These are phyloP conservation scores for Neofusicoccum parvum DNA, from an alignment of 2,329 filamentous ascomycete species.

Conservation along the genomic window DNA sequence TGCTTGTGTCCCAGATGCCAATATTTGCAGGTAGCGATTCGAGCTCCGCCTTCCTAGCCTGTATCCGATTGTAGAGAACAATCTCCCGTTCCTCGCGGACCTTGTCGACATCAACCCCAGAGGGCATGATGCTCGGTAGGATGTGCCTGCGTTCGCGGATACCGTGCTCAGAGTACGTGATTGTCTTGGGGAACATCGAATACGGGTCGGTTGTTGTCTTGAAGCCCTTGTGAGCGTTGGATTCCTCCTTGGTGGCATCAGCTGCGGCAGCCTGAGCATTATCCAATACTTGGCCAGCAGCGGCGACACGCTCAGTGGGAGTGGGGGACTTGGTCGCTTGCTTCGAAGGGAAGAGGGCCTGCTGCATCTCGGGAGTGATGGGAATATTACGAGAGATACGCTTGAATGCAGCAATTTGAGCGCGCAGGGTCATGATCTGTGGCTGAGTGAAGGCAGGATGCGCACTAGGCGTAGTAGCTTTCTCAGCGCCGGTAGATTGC, in stretches of 20 bases:
- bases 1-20: conserved; percentile 78
- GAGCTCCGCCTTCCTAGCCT: conserved; percentile 79
- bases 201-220: conserved; percentile 61
- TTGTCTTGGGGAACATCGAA: conserved; percentile 54
- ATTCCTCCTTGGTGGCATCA: conserved; percentile 41
- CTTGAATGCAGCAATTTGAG: conserved; percentile 91
- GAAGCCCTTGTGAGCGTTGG: conserved; percentile 49
- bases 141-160: conserved; percentile 75
- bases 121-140: conserved; percentile 85
- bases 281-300: conserved; percentile 55
- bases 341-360: conserved; percentile 76
- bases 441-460: conserved; percentile 65
- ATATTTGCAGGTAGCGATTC: conserved; percentile 83
- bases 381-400: conserved; percentile 84
- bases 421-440: conserved; percentile 75
- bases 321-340: conserved; percentile 56
- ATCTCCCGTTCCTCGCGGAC: conserved; percentile 84
- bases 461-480: conserved; percentile 30
- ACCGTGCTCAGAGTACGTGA: conserved; percentile 80
- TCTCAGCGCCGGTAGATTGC: conserved; percentile 43
- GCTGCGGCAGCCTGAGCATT: conserved; percentile 46
- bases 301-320: conserved; percentile 43
- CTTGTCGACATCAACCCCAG: conserved; percentile 84
- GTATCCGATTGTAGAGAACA: conserved; percentile 87
- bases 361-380: conserved; percentile 76